A percentile compares a stretch with the other conserved stretches of the same genome.
phyloP scores from a whole-genome alignment of 176 grass and related monocot species.

The Carex scoparia region DNA sequence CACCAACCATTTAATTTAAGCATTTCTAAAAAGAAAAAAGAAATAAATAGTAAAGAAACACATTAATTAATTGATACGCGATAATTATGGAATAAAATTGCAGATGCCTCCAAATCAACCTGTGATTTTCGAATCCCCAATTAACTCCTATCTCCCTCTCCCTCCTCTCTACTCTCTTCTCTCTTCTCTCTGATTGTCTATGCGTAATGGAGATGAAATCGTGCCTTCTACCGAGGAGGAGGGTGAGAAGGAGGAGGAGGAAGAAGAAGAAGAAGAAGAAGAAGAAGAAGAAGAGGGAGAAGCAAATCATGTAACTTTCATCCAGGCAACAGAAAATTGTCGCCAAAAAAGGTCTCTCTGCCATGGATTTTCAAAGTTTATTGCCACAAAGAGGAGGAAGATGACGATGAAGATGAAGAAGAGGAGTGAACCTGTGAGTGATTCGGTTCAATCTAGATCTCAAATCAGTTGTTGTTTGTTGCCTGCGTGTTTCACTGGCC shows the following conservation, averaged over 20 bases:
- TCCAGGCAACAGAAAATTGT: neutral
- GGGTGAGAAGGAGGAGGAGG: neutral
- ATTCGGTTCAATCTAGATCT: neutral
- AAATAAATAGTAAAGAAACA: neutral
- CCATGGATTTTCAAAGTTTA: constrained; percentile 7
- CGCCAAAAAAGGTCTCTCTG: neutral
- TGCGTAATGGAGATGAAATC: constrained; percentile 21
- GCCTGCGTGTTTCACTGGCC: neutral
- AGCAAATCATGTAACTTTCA: neutral
- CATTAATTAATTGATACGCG: neutral
- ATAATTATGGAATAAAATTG: neutral
- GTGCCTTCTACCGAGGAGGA: neutral
- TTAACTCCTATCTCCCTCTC: neutral
- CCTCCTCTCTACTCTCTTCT: too few species aligned
- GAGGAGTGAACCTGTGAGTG: neutral
- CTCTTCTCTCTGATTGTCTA: constrained; percentile 14
- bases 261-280: neutral
- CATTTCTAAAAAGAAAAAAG: neutral
- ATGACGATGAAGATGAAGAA: neutral
- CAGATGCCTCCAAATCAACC: neutral
- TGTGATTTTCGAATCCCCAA: neutral
- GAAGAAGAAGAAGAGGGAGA: neutral
- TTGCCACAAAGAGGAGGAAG: constrained; percentile 11
- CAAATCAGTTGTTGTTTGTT: constrained; percentile 2
- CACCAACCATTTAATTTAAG: neutral